phyloP scores from a whole-genome alignment of 768 basidiomycete genomes.

The Suillus bovinus region DNA sequence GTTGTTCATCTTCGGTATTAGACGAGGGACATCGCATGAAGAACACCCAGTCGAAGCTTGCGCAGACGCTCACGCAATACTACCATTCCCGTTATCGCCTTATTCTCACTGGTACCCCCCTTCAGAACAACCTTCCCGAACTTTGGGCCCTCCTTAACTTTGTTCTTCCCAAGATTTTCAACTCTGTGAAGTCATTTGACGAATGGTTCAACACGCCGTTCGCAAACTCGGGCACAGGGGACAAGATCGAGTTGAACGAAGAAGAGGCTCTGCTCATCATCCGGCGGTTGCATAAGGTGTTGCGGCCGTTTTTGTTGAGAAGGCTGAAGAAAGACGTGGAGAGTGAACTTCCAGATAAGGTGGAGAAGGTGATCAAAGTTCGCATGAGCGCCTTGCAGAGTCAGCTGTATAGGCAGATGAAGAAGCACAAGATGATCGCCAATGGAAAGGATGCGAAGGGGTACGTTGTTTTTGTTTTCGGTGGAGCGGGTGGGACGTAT shows the following conservation, averaged over 20 bases:
- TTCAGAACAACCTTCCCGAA: slow-evolving; percentile 97
- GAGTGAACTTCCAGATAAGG: slow-evolving; percentile 93
- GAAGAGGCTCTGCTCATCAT: slow-evolving; percentile 98
- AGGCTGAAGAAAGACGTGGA: slow-evolving; percentile 97
- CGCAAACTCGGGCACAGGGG: slow-evolving; percentile 95
- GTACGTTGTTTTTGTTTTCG: slow-evolving; percentile 41
- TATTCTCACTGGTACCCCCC: slow-evolving; percentile 92
- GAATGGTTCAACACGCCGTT: slow-evolving; percentile 99
- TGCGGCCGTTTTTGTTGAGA: slow-evolving; percentile 90
- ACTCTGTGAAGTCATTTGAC: slow-evolving; percentile 98
- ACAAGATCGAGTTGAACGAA: slow-evolving; percentile 99
- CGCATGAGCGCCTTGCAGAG: slow-evolving; percentile 91
- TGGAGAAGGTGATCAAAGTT: slow-evolving; percentile 97
- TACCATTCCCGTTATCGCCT: slow-evolving; percentile 93
- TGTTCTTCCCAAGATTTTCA: slow-evolving; percentile 93
- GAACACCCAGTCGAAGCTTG: slow-evolving; percentile 88
- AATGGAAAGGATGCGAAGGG: slow-evolving; percentile 76
- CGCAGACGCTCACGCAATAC: slow-evolving; percentile 86
- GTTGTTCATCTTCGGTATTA: slow-evolving; percentile 28
- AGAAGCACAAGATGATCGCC: slow-evolving; percentile 97
- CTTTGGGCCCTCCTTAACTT: slow-evolving; percentile 96
- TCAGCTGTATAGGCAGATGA: slow-evolving; percentile 96
- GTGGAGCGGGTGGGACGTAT: not conserved
- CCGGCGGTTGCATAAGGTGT: slow-evolving; percentile 92
- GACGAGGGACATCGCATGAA: slow-evolving; percentile 99